Base-by-base conservation (phyloP, 2,329 filamentous ascomycete species). In the Aspergillus fumigatiaffinis region DNA sequence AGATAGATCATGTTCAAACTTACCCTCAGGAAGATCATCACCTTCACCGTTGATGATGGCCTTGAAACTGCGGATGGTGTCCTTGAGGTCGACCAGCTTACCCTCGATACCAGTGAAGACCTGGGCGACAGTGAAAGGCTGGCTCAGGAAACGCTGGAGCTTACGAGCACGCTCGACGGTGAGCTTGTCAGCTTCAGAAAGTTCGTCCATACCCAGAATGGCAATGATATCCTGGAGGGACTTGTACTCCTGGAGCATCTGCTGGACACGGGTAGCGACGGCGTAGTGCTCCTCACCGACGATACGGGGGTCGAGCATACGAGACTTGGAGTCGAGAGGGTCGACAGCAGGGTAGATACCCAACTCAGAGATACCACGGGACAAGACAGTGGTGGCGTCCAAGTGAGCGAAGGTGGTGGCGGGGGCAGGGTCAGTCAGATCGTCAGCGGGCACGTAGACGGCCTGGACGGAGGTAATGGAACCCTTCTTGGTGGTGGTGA, bases 201-300 rank as follows among this genome's bases (percentile, higher is more conserved):
- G 83, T 80, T 99, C 94, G 81, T 99, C 94, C 94, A 99, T 97
- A 89, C 93, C 93, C 78, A 97, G 83, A 92, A 99, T 99, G 81
- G 94, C 94, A 85, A 97, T 97, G 88, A 99, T 99, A 85, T 99
- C 94, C 85, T 99, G 94, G 69, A 99, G 91, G 66, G 93, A 97
- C 90, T 97, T 97, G 90, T 99, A 99, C 86, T 97, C 94, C 84
- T 99, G 94, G 78, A 99, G 89, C 82, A 97, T 97, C 84, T 96
- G 92, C 86, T 99, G 94, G 76, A 99, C 94, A 72, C 88, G 88
- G 79, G 90, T 90, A 79, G 94, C 94, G 73, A 87, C 93, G 63
- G 92, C 79, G 88, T 99, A 99, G 87, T 99, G 94, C 63, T 99
- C 94, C 76, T 97, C 85, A 79, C 94, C 94, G 74, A 99, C 90